A percentile compares a stretch with the other conserved stretches of the same genome.
phyloP scores from a whole-genome alignment of 1,139 yeast species.

The Keqinozyma sinolaborantium region DNA sequence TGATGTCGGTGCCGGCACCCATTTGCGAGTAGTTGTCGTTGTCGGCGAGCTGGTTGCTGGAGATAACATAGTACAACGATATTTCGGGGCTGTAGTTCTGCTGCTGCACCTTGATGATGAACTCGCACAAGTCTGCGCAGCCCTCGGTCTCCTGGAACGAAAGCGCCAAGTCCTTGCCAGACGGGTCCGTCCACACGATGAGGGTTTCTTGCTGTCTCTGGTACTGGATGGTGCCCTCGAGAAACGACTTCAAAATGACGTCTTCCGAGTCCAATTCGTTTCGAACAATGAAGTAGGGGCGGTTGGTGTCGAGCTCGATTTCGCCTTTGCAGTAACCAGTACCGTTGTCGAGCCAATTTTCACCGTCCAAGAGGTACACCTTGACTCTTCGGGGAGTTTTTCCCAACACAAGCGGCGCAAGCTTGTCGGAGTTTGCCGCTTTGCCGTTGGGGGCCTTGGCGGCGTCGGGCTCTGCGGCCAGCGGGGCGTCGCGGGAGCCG shows the following conservation, averaged over 20 bases:
- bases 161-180: conserved; percentile 80
- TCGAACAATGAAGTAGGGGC: conserved; percentile 67
- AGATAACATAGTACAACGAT: conserved; percentile 68
- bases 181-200: conserved; percentile 87
- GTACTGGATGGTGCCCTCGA: conserved; percentile 76
- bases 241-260: conserved; percentile 57
- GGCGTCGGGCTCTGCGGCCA: no score
- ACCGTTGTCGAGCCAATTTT: conserved; percentile 90
- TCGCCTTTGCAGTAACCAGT: conserved; percentile 89
- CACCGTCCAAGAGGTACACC: conserved; percentile 76
- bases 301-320: conserved; percentile 31
- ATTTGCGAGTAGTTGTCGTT: conserved; percentile 16
- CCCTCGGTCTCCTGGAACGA: conserved; percentile 93
- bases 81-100: conserved; percentile 59
- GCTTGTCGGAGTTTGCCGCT: no score
- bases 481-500: no score
- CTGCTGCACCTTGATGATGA: conserved; percentile 66
- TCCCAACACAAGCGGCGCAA: no score
- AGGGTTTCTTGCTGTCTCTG: conserved; percentile 94
- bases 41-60: conserved; percentile 28
- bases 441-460: no score
- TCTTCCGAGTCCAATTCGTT: conserved; percentile 65
- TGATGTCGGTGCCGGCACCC: conserved; percentile 39
- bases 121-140: conserved; percentile 80
- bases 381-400: conserved; percentile 74